Evolutionary conservation across 2,329 filamentous ascomycete species (phyloP).

Genomic region (Ilyonectria mors-panacis): DNA sequence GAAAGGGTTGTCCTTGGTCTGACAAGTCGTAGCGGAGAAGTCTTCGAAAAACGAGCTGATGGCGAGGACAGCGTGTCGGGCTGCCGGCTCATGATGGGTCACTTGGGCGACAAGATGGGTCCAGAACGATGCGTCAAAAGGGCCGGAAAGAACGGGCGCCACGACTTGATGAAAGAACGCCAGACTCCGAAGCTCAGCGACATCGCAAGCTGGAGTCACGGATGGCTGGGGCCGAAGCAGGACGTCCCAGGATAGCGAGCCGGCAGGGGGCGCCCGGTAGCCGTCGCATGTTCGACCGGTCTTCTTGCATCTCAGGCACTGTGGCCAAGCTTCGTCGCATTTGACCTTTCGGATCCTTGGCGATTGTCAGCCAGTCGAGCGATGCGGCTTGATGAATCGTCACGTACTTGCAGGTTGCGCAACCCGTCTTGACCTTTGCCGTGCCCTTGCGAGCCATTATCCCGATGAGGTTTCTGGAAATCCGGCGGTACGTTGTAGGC

Average conservation of each 20-base stretch:
- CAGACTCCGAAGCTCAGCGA: slow-evolving; percentile 51
- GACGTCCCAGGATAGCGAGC: slow-evolving; percentile 53
- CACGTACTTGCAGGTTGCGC: slow-evolving; percentile 69
- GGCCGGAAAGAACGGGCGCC: slow-evolving; percentile 55
- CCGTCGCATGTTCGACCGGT: slow-evolving; percentile 70
- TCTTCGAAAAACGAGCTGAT: slow-evolving; percentile 59
- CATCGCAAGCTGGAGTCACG: slow-evolving; percentile 40
- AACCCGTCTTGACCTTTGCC: slow-evolving; percentile 62
- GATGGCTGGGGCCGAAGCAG: slow-evolving; percentile 49
- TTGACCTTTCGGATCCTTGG: slow-evolving; percentile 69
- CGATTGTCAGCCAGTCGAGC: neutral
- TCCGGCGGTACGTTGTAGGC: neutral
- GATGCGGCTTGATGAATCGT: neutral
- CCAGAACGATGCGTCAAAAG: slow-evolving; percentile 58
- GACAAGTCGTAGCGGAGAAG: slow-evolving; percentile 32
- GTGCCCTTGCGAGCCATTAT: slow-evolving; percentile 45
- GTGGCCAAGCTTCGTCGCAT: slow-evolving; percentile 69
- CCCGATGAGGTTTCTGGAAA: neutral
- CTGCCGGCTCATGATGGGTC: slow-evolving; percentile 54
- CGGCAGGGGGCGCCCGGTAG: slow-evolving; percentile 57
- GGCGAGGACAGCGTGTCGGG: slow-evolving; percentile 56
- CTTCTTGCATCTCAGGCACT: slow-evolving; percentile 65
- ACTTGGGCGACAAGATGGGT: slow-evolving; percentile 57
- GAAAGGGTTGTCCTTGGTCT: slow-evolving; percentile 46
- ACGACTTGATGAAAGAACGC: slow-evolving; percentile 57